Evolutionary conservation across 306 rosid genomes (phyloP).

Genomic region (Inga leiocalycina): DNA sequence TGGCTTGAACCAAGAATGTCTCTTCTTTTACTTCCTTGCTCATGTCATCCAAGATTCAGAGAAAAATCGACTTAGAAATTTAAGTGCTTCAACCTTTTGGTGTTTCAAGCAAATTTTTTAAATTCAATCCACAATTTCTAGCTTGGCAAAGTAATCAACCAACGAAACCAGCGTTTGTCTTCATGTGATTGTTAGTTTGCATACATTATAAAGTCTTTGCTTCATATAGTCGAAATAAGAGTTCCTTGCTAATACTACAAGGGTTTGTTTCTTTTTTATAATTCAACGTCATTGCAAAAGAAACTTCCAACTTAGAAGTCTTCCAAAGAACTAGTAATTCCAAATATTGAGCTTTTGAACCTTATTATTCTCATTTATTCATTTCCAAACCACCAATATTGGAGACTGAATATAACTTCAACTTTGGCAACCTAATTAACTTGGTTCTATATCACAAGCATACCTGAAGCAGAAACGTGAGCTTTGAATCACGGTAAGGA

Average conservation of each 20-base stretch:
- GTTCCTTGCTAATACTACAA: constrained; percentile 7
- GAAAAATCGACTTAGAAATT: background rate
- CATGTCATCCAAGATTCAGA: constrained; percentile 1
- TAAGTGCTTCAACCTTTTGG: constrained; percentile 12
- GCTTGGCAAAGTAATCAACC: background rate
- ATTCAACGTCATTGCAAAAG: background rate
- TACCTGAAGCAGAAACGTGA: constrained; percentile 98
- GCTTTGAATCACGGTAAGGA: constrained; percentile 97
- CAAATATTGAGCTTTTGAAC: background rate
- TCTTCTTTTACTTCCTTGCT: background rate
- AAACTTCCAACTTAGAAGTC: background rate
- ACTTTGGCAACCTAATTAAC: constrained; percentile 13
- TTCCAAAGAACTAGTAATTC: background rate
- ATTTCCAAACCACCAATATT: background rate
- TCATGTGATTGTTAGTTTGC: background rate
- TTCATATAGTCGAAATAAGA: constrained; percentile 14
- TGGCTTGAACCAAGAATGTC: background rate
- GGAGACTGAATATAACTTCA: constrained; percentile 1
- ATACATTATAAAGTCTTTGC: constrained; percentile 3
- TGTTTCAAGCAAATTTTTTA: background rate
- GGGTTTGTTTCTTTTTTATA: background rate
- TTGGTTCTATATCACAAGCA: constrained; percentile 27
- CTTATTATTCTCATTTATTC: background rate
- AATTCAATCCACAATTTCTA: background rate
- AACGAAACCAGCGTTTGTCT: background rate